Evolutionary conservation across 73 alveolate species (phyloP), one percentile per base, ranked within the genome.

Genomic region (Urostyla sp.): DNA sequence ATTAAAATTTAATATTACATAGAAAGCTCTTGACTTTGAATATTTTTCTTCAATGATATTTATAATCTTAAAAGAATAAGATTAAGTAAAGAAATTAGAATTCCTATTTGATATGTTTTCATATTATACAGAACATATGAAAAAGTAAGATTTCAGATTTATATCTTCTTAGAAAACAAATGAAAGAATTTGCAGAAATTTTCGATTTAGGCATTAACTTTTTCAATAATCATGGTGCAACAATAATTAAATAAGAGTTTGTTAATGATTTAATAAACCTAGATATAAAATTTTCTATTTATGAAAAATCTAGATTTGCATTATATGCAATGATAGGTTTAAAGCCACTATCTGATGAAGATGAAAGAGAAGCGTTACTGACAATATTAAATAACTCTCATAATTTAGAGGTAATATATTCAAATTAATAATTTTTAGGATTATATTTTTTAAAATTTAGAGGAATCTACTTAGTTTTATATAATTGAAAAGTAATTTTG

Each of bases 91-190:
- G 44, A 77, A 77, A 38, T 18, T 77, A 7, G 72, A 59, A 26
- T 57, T 32, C 72, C 40, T 77, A 16, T 77, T 77, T 57, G 88
- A 77, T 21, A 15, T 77, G 26, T 77, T 77, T 54, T 57, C 88
- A 11, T 23, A 35, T 21, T 52, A 30, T 30, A 45, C 75, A n/a
- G 66, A 54, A 16, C 1, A 23, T 37, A 28, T 75, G 32, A 75
- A 75, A 38, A 56, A 30, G 78, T 75, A 27, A 30, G 35, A 16
- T 2, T 15, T 3, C 20, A 31, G 30, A 32, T 40, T 21, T 10
- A 59, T 37, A 16, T 30, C 15, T 23, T 6, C 7, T 36, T 53
- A 73, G 85, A 32, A 24, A 37, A 1, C 20, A 21, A 35, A 31
- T 75, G 76, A 54, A 67, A 28, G 88, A 77, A 8, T 54, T 77